Conservation (phyloP, 2,329 filamentous ascomycete genomes). For the Sporothrix variecibatus region DNA sequence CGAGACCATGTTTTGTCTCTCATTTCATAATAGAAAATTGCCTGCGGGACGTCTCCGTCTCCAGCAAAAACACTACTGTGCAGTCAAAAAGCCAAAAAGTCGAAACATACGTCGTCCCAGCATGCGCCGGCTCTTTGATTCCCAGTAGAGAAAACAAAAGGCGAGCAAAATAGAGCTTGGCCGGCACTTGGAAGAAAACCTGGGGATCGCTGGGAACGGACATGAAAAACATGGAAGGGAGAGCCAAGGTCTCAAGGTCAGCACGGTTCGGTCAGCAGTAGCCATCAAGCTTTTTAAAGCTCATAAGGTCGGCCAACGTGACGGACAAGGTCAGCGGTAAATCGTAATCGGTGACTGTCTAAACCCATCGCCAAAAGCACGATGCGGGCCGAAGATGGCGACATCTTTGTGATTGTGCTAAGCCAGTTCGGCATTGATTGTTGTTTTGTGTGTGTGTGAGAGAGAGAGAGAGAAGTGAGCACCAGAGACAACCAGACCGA, state of each 20-base stretch:
- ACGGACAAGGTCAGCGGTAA: neutral
- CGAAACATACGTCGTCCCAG: neutral
- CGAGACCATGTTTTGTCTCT: slow-evolving; percentile 5
- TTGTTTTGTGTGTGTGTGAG: too few relatives aligned
- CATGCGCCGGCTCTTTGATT: neutral
- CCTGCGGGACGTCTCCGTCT: neutral
- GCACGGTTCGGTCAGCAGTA: neutral
- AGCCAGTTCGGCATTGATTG: neutral
- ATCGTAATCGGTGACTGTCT: neutral
- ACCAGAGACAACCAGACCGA: neutral
- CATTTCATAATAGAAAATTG: neutral
- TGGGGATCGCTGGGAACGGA: neutral
- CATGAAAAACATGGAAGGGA: neutral
- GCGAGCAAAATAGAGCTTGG: too few relatives aligned
- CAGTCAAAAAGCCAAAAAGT: neutral
- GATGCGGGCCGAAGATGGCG: neutral
- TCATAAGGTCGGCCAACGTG: neutral
- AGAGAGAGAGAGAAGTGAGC: too few relatives aligned
- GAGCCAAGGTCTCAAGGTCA: neutral
- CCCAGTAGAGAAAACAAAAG: neutral
- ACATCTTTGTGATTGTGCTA: neutral
- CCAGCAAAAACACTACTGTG: neutral
- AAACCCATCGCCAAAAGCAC: neutral
- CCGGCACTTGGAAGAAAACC: neutral
- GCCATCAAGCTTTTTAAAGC: neutral